Base-by-base conservation (phyloP, 495 filamentous ascomycete genomes). In the Tuber brumale region DNA sequence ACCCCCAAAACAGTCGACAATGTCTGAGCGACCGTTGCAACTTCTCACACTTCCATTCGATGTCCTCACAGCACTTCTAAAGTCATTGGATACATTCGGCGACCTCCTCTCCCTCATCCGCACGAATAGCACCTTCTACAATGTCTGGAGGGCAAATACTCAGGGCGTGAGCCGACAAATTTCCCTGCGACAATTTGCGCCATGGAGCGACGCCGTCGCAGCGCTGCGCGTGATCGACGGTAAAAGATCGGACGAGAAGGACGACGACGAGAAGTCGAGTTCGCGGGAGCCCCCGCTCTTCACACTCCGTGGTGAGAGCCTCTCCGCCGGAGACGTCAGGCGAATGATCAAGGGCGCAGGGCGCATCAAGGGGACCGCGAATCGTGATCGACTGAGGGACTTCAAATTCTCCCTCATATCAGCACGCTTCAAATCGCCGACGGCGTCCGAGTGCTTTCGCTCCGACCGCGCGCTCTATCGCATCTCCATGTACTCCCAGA, bases 51-150 rank as follows among this genome's bases (percentile, higher is more conserved):
- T 66, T 35, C 57, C 57, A 35, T 66, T 66, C 57, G 57, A 66
- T 18, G 57, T 66, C 57, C 57, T 66, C 57, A 66, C 57, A 1
- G 14, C 57, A 35, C 57, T 66, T 5, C 57, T 66, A 35, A 66
- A 35, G 57, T 66, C 57, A 6, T 27, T 66, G 3, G 57, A 35
- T 18, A 31, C 57, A 66, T 66, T 66, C 57, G 31, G 57, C 14
- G 57, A 66, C 57, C 57, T 66, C 57, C 14, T 35, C 57, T 66
- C 57, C 57, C 57, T 66, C 27, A 66, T 66, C 31, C 57, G 57
- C 57, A 35, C 57, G 27, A 35, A 66, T 7, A 66, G 57, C 27
- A 6, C 57, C 14, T 66, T 66, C 57, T 66, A 66, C 57, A 35
- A 66, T 16, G 57, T 66, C 57, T 66, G 57, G 57, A 66, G 27